Evolutionary conservation across 495 filamentous ascomycete genomes (phyloP).

Genomic region (Daldinia concentrica): DNA sequence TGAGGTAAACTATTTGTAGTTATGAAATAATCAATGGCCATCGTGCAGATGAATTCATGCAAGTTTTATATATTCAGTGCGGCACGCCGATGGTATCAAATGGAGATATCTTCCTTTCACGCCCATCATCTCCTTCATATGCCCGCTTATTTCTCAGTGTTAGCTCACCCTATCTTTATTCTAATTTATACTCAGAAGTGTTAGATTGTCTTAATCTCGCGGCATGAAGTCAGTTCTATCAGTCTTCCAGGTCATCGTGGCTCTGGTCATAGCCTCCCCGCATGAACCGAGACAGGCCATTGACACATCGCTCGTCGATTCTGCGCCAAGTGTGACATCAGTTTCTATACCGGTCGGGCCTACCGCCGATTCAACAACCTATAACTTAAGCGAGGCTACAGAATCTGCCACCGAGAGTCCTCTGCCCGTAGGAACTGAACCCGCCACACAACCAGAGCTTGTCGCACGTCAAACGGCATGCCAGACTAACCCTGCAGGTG

Average conservation of each 20-base stretch:
- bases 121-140: background rate
- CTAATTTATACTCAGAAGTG: background rate
- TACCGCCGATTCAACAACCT: slow-evolving; percentile 31
- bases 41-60: background rate
- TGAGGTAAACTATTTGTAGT: background rate
- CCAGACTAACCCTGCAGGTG: slow-evolving; percentile 42
- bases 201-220: background rate
- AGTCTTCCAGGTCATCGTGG: slow-evolving; percentile 18
- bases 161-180: background rate
- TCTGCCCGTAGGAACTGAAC: slow-evolving; percentile 36
- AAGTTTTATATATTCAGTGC: background rate
- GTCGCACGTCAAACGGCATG: slow-evolving; percentile 34
- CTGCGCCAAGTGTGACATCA: slow-evolving; percentile 27
- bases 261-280: slow-evolving; percentile 24
- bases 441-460: background rate
- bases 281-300: slow-evolving; percentile 38
- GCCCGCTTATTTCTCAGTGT: background rate
- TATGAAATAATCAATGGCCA: background rate
- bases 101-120: background rate
- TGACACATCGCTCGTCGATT: slow-evolving; percentile 30
- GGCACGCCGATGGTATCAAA: background rate
- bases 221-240: slow-evolving; percentile 26
- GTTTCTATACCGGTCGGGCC: slow-evolving; percentile 30
- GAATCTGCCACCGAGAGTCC: slow-evolving; percentile 34
- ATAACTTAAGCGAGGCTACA: slow-evolving; percentile 31